Percentiles rank a stretch among this genome's conserved stretches.
Conservation (phyloP, 1,284 basidiomycete species). For the Baeospora myosura region DNA sequence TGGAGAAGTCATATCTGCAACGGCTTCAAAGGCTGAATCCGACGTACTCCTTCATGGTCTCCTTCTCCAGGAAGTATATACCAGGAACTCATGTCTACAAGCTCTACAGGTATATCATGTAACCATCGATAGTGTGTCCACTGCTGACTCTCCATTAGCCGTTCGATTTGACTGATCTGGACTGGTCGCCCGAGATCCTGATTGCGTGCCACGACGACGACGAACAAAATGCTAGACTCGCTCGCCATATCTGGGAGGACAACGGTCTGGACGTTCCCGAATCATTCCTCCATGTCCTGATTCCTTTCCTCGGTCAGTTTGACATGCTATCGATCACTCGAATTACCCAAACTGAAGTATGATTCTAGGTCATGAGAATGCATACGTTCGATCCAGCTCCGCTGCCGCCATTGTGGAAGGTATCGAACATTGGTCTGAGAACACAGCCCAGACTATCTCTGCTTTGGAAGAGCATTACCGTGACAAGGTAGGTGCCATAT, state of each 20-base stretch:
- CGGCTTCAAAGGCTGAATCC: constrained; percentile 59
- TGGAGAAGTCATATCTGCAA: constrained; percentile 74
- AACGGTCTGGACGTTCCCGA: constrained; percentile 90
- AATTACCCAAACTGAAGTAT: too few species aligned
- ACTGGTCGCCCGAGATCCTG: constrained; percentile 89
- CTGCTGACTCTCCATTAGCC: constrained; percentile 46
- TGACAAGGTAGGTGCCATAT: constrained; percentile 53
- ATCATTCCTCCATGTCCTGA: constrained; percentile 55
- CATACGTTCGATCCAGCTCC: constrained; percentile 74
- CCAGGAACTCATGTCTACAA: constrained; percentile 87
- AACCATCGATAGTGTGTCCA: constrained; percentile 2
- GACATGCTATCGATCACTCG: constrained; percentile 4
- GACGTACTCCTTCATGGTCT: constrained; percentile 66
- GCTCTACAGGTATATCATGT: constrained; percentile 66
- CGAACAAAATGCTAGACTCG: constrained; percentile 84
- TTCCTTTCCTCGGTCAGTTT: constrained; percentile 64
- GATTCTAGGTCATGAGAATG: constrained; percentile 71
- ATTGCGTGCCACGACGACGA: constrained; percentile 89
- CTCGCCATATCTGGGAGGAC: constrained; percentile 88
- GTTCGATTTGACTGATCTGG: constrained; percentile 90
- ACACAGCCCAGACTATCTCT: constrained; percentile 41
- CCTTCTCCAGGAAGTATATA: constrained; percentile 84
- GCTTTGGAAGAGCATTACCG: constrained; percentile 70
- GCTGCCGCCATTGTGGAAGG: constrained; percentile 76
- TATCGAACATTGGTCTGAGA: constrained; percentile 68